Conservation (phyloP, 78 protist genomes). For the Creolimax fragrantissima region DNA sequence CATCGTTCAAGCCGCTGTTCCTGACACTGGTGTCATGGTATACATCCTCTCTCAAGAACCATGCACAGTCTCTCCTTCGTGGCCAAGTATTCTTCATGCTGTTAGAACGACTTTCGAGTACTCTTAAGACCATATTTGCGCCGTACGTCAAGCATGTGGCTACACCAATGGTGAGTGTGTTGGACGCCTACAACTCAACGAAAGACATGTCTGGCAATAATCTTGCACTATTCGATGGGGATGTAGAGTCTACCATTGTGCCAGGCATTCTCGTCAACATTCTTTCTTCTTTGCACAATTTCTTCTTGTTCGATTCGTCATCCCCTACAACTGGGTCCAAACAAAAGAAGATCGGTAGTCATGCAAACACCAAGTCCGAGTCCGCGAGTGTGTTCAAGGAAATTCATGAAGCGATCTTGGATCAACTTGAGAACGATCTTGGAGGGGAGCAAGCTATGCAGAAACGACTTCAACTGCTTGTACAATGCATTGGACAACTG, state of each 20-base stretch:
- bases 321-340: background rate
- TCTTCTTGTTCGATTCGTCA: background rate
- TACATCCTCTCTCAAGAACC: background rate
- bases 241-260: no score
- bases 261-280: background rate
- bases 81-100: constrained; percentile 19
- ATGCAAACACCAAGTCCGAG: background rate
- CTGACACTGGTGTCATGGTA: constrained; percentile 14
- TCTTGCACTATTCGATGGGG: background rate
- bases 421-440: constrained; percentile 48
- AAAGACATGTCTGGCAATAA: background rate
- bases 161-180: background rate
- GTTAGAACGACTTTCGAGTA: constrained; percentile 17
- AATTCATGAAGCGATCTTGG: constrained; percentile 29
- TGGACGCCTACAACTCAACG: background rate
- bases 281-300: background rate
- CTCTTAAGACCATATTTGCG: background rate
- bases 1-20: constrained; percentile 9
- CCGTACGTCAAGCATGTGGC: background rate
- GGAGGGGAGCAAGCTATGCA: constrained; percentile 19
- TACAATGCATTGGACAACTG: constrained; percentile 32
- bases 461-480: background rate
- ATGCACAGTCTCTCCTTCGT: background rate
- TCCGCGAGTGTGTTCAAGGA: background rate
- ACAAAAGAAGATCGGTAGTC: background rate